A percentile compares a stretch with the other conserved stretches of the same genome.
Conservation (phyloP, 2,329 filamentous ascomycete species). For the Piedraia hortae region DNA sequence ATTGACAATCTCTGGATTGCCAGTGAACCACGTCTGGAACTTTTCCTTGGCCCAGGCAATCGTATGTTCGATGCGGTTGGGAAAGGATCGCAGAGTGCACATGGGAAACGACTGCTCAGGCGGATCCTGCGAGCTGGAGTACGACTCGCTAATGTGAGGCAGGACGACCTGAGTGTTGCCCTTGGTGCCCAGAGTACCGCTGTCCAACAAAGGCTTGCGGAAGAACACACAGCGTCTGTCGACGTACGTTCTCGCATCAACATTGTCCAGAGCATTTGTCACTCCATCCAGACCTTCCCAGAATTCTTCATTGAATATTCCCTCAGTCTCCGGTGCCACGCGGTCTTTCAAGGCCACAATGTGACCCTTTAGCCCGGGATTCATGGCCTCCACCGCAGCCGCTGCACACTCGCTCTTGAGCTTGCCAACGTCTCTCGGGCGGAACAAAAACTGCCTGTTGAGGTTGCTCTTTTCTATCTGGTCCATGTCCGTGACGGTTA, state of each 20-base stretch:
- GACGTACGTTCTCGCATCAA: constrained; percentile 88
- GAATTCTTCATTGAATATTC: constrained; percentile 82
- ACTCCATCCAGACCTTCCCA: constrained; percentile 73
- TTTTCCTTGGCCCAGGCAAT: constrained; percentile 95
- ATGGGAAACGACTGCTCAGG: constrained; percentile 97
- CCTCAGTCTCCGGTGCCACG: constrained; percentile 73
- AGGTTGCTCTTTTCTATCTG: constrained; percentile 97
- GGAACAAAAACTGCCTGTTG: constrained; percentile 90
- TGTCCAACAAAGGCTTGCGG: constrained; percentile 86
- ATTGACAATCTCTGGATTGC: constrained; percentile 80
- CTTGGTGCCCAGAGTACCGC: constrained; percentile 93
- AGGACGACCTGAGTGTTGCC: constrained; percentile 93
- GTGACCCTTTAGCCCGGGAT: constrained; percentile 67
- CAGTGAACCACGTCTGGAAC: constrained; percentile 83
- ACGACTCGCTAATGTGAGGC: constrained; percentile 77
- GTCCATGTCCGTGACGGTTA: constrained; percentile 90
- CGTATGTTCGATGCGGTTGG: constrained; percentile 93
- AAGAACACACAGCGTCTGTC: constrained; percentile 94
- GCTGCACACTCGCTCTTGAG: constrained; percentile 93
- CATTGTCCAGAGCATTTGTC: constrained; percentile 91
- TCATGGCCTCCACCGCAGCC: constrained; percentile 77
- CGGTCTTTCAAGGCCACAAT: constrained; percentile 69
- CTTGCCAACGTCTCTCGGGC: constrained; percentile 72
- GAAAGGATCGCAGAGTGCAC: constrained; percentile 92
- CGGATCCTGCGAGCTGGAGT: constrained; percentile 88